These are phyloP conservation scores for Starmerella ratchasimensis DNA, from an alignment of 805 yeast species.

Conservation along the genomic window DNA sequence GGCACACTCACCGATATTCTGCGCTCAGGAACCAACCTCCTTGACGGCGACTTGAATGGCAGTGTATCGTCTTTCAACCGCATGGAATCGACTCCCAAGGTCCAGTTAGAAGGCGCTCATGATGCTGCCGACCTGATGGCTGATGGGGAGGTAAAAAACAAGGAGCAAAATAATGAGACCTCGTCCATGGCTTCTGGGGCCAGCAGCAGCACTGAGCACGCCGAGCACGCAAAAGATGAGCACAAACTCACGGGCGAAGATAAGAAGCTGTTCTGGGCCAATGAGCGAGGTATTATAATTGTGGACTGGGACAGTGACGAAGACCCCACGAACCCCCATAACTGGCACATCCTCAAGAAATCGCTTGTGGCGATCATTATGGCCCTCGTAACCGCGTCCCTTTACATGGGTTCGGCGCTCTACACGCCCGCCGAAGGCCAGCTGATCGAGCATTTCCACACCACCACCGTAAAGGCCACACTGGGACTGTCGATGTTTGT, in stretches of 20 bases:
- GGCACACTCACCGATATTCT: too few species aligned
- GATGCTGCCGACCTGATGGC: too few species aligned
- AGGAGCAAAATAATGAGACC: too few species aligned
- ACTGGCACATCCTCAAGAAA: slow-evolving; percentile 40
- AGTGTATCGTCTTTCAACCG: not conserved
- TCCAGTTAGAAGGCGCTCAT: too few species aligned
- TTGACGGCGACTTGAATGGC: too few species aligned
- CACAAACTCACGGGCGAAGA: not conserved
- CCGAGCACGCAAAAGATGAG: not conserved
- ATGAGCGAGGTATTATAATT: slow-evolving; percentile 8
- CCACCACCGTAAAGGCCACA: slow-evolving; percentile 33
- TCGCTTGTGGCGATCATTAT: slow-evolving; percentile 29
- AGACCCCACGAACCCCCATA: slow-evolving; percentile 34
- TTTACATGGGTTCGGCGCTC: slow-evolving; percentile 48
- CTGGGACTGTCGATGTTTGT: slow-evolving; percentile 44
- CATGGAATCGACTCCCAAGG: not conserved
- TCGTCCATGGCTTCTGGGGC: too few species aligned
- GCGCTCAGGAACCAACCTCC: not conserved
- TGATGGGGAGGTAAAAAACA: too few species aligned
- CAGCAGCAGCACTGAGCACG: too few species aligned
- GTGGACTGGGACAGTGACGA: slow-evolving; percentile 26
- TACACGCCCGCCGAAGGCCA: slow-evolving; percentile 41
- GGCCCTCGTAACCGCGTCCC: slow-evolving; percentile 36
- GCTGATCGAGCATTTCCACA: slow-evolving; percentile 31
- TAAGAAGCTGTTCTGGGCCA: too few species aligned